Percentiles rank a stretch among this genome's conserved stretches.
These are phyloP conservation scores for Pestalotiopsis sp. DNA, from an alignment of 2,329 filamentous ascomycete genomes.

Conservation along the genomic window DNA sequence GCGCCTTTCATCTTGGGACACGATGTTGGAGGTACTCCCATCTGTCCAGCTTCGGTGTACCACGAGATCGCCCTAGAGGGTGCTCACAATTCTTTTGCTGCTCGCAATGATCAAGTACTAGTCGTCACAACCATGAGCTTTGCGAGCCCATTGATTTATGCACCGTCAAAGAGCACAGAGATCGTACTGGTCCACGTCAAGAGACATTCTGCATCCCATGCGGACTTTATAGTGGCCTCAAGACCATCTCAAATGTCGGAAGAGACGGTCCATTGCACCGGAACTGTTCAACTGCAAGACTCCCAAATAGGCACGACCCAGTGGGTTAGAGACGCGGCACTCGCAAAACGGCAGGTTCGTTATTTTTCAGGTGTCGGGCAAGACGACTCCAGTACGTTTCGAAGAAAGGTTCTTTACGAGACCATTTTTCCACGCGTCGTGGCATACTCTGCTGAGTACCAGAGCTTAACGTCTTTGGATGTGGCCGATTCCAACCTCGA, in stretches of 20 bases:
- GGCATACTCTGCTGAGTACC: constrained; percentile 18
- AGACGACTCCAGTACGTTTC: constrained; percentile 15
- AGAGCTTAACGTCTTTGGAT: constrained; percentile 6
- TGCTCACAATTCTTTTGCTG: neutral
- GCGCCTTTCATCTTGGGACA: constrained; percentile 9
- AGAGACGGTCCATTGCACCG: constrained; percentile 8
- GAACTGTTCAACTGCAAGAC: neutral
- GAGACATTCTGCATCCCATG: neutral
- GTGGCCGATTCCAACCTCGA: constrained; percentile 13
- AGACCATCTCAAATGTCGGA: neutral
- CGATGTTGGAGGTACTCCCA: constrained; percentile 13
- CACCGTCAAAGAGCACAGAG: neutral
- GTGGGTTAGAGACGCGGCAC: neutral
- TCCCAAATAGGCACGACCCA: neutral
- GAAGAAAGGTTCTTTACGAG: constrained; percentile 18
- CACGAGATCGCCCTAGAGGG: constrained; percentile 14
- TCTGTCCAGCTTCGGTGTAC: constrained; percentile 16
- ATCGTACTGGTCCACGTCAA: neutral
- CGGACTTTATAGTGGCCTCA: constrained; percentile 7
- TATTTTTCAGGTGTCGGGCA: constrained; percentile 8
- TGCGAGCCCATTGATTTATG: constrained; percentile 10
- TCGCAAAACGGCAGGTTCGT: constrained; percentile 7
- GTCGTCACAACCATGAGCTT: constrained; percentile 12
- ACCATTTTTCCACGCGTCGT: constrained; percentile 22
- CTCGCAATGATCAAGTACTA: neutral